These are phyloP conservation scores for Aspergillus sclerotiicarbonarius DNA, from an alignment of 495 filamentous ascomycete species.

Conservation along the genomic window DNA sequence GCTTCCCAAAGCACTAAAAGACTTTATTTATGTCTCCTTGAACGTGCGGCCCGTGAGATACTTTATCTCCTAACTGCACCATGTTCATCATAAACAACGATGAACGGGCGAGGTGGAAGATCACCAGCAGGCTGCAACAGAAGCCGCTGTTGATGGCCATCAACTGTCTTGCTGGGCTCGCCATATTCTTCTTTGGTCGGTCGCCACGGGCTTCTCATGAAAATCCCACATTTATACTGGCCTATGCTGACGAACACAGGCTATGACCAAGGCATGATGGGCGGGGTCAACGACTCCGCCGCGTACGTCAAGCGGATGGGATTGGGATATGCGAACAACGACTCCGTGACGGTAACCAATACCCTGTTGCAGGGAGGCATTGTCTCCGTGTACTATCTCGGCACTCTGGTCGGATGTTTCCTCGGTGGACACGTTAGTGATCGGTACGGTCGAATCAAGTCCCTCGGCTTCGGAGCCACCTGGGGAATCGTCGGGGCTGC, in stretches of 20 bases:
- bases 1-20: too few relatives aligned
- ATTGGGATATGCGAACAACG: background rate
- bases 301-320: slow-evolving; percentile 1
- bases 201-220: background rate
- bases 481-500: slow-evolving; percentile 28
- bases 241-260: background rate
- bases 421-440: slow-evolving; percentile 7
- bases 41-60: too few relatives aligned
- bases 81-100: background rate
- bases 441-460: slow-evolving; percentile 2
- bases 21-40: too few relatives aligned
- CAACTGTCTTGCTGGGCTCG: background rate
- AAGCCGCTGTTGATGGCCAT: background rate
- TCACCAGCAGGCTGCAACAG: background rate
- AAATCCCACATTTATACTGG: background rate
- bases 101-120: background rate
- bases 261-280: background rate
- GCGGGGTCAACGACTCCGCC: background rate
- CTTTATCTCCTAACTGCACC: background rate
- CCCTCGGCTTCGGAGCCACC: slow-evolving; percentile 6
- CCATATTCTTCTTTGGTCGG: background rate
- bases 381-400: slow-evolving; percentile 58
- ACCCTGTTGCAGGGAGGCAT: slow-evolving; percentile 58
- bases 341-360: slow-evolving; percentile 34
- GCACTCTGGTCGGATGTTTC: slow-evolving; percentile 9